These are phyloP conservation scores for Epichloe brachyelytri DNA, from an alignment of 2,329 filamentous ascomycete species.

Conservation along the genomic window DNA sequence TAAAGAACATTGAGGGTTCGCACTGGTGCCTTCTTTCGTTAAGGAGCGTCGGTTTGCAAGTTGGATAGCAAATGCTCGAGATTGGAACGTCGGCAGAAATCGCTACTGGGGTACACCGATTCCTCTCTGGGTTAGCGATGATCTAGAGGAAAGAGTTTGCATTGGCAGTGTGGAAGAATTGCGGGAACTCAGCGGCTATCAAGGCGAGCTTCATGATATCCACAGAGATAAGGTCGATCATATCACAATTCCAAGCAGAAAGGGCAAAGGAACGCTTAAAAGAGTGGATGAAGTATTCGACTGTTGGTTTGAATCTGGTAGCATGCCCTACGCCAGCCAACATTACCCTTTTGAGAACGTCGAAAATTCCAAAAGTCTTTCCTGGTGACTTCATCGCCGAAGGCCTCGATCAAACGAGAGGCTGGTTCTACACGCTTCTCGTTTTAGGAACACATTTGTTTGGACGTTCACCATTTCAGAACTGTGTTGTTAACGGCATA, in stretches of 20 bases:
- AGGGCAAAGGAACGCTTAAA: conserved; percentile 70
- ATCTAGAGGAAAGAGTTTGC: conserved; percentile 75
- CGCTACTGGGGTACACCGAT: conserved; percentile 93
- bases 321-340: conserved; percentile 84
- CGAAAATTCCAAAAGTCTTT: conserved; percentile 68
- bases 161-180: conserved; percentile 77
- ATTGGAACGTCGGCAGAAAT: conserved; percentile 93
- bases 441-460: conserved; percentile 84
- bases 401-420: conserved; percentile 83
- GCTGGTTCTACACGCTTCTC: conserved; percentile 92
- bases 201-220: conserved; percentile 71
- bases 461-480: conserved; percentile 76
- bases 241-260: conserved; percentile 84
- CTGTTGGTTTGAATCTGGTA: conserved; percentile 94
- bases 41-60: conserved; percentile 84
- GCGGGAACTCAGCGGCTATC: conserved; percentile 72
- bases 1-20: conserved; percentile 78
- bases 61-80: conserved; percentile 82
- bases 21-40: conserved; percentile 83
- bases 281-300: conserved; percentile 86
- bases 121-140: conserved; percentile 83
- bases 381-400: conserved; percentile 89
- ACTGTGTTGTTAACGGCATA: conserved; percentile 92
- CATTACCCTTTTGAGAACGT: conserved; percentile 90
- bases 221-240: conserved; percentile 88